These are phyloP conservation scores for Hypholoma sublateritium DNA, from an alignment of 768 basidiomycete genomes.

Conservation along the genomic window DNA sequence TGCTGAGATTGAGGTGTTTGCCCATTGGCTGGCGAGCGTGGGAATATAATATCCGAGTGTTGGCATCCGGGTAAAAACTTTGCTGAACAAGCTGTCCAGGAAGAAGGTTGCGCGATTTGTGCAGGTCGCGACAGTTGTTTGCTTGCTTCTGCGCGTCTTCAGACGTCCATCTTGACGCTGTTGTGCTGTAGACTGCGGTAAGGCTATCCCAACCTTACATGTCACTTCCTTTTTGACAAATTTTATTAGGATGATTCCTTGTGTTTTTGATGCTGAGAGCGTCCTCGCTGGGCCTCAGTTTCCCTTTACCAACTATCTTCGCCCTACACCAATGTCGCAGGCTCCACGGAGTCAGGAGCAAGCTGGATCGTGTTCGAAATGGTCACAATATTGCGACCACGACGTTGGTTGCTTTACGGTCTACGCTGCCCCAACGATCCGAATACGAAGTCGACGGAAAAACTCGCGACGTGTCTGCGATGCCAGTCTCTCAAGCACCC, in stretches of 20 bases:
- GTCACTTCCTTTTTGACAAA: slow-evolving; percentile 3
- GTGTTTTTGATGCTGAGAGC: slow-evolving; percentile 80
- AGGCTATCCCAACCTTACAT: not conserved
- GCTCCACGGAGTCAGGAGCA: slow-evolving; percentile 24
- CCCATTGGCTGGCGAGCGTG: slow-evolving; percentile 13
- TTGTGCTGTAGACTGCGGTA: slow-evolving; percentile 27
- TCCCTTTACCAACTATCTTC: slow-evolving; percentile 37
- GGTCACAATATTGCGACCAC: slow-evolving; percentile 4
- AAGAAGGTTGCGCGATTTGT: slow-evolving; percentile 1
- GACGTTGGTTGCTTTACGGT: not conserved
- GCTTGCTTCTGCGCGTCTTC: slow-evolving; percentile 27
- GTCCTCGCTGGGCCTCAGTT: slow-evolving; percentile 72
- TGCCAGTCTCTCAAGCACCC: not conserved
- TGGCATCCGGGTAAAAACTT: slow-evolving; percentile 16
- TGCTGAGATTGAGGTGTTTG: not conserved
- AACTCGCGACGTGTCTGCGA: slow-evolving; percentile 3
- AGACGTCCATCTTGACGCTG: slow-evolving; percentile 29
- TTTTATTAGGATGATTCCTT: slow-evolving; percentile 66
- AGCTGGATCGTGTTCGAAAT: slow-evolving; percentile 9
- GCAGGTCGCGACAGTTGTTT: slow-evolving; percentile 3
- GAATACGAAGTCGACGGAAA: slow-evolving; percentile 1
- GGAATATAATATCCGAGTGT: slow-evolving; percentile 12
- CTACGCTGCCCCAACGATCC: not conserved
- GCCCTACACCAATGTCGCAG: slow-evolving; percentile 32
- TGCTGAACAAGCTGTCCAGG: no score